These are phyloP conservation scores for Phytophthora nicotianae DNA, from an alignment of 352 stramenopile genomes.

Conservation along the genomic window DNA sequence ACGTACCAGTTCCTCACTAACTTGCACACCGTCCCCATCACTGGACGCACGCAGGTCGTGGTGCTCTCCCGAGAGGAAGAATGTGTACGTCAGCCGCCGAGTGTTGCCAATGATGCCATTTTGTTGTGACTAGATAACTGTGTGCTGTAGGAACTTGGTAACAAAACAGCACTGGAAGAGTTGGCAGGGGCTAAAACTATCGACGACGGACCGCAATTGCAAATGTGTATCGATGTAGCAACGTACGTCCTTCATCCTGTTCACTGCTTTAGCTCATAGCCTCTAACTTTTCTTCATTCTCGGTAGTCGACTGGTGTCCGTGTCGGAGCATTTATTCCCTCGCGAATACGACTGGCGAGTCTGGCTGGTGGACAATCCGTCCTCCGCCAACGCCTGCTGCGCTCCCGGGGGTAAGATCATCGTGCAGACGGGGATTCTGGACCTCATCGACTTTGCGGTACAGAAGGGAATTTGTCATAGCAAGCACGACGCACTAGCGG, in stretches of 20 bases:
- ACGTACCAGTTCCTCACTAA: slow-evolving; percentile 76
- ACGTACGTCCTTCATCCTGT: slow-evolving; percentile 40
- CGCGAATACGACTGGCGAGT: slow-evolving; percentile 70
- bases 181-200: slow-evolving; percentile 46
- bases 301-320: slow-evolving; percentile 53
- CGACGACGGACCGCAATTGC: slow-evolving; percentile 47
- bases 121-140: not conserved
- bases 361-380: slow-evolving; percentile 58
- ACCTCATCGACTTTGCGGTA: slow-evolving; percentile 67
- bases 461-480: slow-evolving; percentile 56
- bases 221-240: slow-evolving; percentile 68
- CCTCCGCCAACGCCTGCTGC: slow-evolving; percentile 62
- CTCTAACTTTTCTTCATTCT: slow-evolving; percentile 1
- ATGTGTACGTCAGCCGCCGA: slow-evolving; percentile 40
- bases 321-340: slow-evolving; percentile 71
- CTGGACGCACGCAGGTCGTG: slow-evolving; percentile 67
- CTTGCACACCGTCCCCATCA: slow-evolving; percentile 72
- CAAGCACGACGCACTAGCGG: slow-evolving; percentile 68
- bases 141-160: slow-evolving; percentile 54
- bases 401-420: slow-evolving; percentile 73
- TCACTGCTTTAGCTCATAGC: not conserved
- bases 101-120: not conserved
- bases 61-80: slow-evolving; percentile 65
- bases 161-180: slow-evolving; percentile 48
- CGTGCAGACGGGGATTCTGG: slow-evolving; percentile 68